phyloP scores from a whole-genome alignment of 1,284 basidiomycete species.

The Veloboletus limbatus region DNA sequence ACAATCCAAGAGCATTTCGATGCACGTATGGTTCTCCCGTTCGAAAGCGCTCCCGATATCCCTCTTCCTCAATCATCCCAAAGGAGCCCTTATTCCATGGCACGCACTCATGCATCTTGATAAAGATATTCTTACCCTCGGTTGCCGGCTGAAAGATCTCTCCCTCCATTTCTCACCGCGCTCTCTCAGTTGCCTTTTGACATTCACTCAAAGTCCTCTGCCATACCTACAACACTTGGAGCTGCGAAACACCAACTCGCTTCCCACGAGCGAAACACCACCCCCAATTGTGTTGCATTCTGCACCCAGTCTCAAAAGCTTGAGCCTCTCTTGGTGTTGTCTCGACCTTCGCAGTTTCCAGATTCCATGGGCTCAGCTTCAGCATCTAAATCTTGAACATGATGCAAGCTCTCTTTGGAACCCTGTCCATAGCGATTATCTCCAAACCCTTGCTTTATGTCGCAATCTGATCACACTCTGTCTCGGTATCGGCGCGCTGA shows the following conservation, averaged over 20 bases:
- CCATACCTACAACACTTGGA: conserved; percentile 29
- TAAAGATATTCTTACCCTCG: conserved; percentile 28
- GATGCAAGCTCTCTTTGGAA: conserved; percentile 32
- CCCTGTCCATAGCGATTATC: conserved; percentile 30
- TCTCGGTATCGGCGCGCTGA: conserved; percentile 25
- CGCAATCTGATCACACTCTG: conserved; percentile 28
- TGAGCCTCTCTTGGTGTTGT: conserved; percentile 30
- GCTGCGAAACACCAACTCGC: conserved; percentile 26
- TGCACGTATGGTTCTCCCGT: conserved; percentile 32
- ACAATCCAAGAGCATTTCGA: conserved; percentile 25
- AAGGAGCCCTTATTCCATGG: conserved; percentile 25
- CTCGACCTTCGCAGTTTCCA: conserved; percentile 31
- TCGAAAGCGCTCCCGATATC: conserved; percentile 31
- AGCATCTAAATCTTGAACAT: conserved; percentile 28
- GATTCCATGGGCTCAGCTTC: conserved; percentile 31
- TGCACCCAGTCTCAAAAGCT: conserved; percentile 28
- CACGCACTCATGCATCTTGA: conserved; percentile 32
- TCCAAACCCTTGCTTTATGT: conserved; percentile 24
- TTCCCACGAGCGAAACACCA: conserved; percentile 27
- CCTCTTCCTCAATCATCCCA: conserved; percentile 24
- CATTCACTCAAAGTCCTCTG: conserved; percentile 28
- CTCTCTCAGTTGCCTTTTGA: conserved; percentile 29
- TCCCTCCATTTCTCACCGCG: conserved; percentile 24
- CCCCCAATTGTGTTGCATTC: conserved; percentile 26
- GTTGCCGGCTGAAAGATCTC: conserved; percentile 21